These are phyloP conservation scores for Capsicum baccatum DNA, from an alignment of 257 asterid species.

Conservation along the genomic window DNA sequence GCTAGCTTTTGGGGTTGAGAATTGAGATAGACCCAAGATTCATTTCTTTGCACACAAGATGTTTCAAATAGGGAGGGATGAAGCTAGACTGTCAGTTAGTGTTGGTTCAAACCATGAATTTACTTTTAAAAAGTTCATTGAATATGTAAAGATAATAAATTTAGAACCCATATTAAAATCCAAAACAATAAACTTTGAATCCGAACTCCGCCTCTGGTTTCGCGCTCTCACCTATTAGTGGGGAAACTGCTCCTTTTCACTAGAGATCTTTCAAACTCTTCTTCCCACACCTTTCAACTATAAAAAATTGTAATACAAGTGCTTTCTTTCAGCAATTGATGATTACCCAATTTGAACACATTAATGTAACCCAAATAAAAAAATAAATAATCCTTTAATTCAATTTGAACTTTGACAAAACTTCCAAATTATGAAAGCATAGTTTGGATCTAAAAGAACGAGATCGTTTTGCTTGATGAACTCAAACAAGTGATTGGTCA, in stretches of 20 bases:
- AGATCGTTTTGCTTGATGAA: background rate
- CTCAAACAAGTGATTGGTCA: background rate
- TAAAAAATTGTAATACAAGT: background rate
- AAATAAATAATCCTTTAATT: background rate
- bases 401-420: background rate
- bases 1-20: too few relatives aligned
- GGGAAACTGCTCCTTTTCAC: too few relatives aligned
- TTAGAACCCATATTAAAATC: too few relatives aligned
- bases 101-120: too few relatives aligned
- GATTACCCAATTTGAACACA: background rate
- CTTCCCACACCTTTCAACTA: background rate
- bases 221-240: background rate
- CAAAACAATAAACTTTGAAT: background rate
- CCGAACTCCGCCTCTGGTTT: background rate
- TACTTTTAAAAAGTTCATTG: too few relatives aligned
- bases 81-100: too few relatives aligned
- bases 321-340: background rate
- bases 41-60: too few relatives aligned
- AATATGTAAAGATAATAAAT: background rate
- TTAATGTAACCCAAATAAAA: background rate
- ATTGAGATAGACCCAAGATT: too few relatives aligned
- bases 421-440: background rate
- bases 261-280: conserved; percentile 6
- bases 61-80: too few relatives aligned
- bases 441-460: background rate